phyloP scores from a whole-genome alignment of 306 rosid species.

The Cucurbita maxima region DNA sequence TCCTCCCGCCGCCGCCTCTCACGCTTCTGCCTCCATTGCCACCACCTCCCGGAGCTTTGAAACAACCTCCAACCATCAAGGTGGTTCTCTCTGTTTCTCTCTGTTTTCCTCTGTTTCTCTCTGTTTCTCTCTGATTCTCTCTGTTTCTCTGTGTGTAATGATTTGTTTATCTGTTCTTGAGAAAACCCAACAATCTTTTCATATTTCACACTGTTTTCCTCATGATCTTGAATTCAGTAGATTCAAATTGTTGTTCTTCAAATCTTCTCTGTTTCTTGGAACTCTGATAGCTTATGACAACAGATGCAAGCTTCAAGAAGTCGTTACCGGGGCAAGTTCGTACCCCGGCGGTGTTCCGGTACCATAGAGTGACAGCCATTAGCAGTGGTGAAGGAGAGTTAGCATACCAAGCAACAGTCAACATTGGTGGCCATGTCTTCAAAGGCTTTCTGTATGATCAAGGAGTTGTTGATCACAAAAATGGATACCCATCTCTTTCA shows the following conservation, averaged over 20 bases:
- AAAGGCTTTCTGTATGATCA: constrained; percentile 81
- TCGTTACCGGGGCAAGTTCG: constrained; percentile 49
- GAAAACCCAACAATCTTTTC: neutral
- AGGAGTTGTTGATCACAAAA: constrained; percentile 36
- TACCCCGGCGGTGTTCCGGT: constrained; percentile 58
- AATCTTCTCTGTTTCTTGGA: neutral
- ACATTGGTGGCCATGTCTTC: constrained; percentile 65
- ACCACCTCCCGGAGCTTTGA: constrained; percentile 33
- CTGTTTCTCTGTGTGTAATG: neutral
- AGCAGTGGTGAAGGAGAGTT: constrained; percentile 57
- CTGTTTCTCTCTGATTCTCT: neutral
- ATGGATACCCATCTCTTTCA: constrained; percentile 25
- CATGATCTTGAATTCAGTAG: no score
- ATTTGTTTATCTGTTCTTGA: neutral
- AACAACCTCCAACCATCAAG: constrained; percentile 39
- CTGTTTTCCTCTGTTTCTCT: neutral
- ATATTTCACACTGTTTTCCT: neutral
- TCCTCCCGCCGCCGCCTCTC: constrained; percentile 28
- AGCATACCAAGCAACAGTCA: constrained; percentile 57
- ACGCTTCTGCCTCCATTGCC: constrained; percentile 38
- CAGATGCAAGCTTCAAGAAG: constrained; percentile 53
- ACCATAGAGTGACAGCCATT: constrained; percentile 66
- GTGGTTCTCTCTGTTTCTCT: constrained; percentile 7
- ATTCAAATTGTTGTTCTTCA: neutral
- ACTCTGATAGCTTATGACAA: neutral